A percentile compares a stretch with the other conserved stretches of the same genome.
Evolutionary conservation across 2,329 filamentous ascomycete genomes (phyloP).

Genomic region (Dothideomycetidae sp.): DNA sequence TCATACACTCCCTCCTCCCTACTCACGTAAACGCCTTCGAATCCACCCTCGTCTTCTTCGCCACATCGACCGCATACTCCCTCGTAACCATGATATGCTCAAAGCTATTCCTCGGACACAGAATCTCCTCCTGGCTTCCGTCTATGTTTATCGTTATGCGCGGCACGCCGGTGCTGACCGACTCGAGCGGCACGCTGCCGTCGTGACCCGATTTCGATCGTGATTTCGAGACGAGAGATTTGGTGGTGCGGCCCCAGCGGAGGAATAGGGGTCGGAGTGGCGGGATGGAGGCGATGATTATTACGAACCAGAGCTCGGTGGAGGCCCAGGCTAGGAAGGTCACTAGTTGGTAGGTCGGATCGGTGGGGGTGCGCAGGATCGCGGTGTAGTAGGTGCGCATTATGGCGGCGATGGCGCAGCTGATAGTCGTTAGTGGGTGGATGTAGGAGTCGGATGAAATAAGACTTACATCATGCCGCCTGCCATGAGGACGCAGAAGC

Average conservation of each 20-base stretch:
- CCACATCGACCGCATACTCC: constrained; percentile 2
- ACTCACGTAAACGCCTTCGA: no score
- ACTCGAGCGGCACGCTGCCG: not conserved
- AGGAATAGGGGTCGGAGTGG: constrained; percentile 9
- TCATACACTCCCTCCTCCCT: no score
- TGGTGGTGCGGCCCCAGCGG: constrained; percentile 7
- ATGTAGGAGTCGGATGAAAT: not conserved
- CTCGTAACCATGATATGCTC: constrained; percentile 2
- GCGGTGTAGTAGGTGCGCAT: constrained; percentile 9
- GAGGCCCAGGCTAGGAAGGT: constrained; percentile 7
- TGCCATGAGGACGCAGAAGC: constrained; percentile 8
- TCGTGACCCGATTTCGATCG: not conserved
- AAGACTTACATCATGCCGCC: constrained; percentile 5
- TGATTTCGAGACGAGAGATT: constrained; percentile 1
- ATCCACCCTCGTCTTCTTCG: constrained; percentile 4
- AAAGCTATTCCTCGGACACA: not conserved
- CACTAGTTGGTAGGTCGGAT: constrained; percentile 6
- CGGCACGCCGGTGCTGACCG: not conserved
- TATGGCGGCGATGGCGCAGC: constrained; percentile 6
- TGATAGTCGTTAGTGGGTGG: not conserved
- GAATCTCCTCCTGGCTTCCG: constrained; percentile 5
- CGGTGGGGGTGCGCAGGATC: constrained; percentile 2
- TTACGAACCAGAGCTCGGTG: constrained; percentile 10
- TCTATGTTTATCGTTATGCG: constrained; percentile 6
- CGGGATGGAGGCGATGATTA: constrained; percentile 9